Evolutionary conservation across 2,329 filamentous ascomycete genomes (phyloP), one percentile per base, ranked within the genome.

Genomic region (Cadophora sp.): DNA sequence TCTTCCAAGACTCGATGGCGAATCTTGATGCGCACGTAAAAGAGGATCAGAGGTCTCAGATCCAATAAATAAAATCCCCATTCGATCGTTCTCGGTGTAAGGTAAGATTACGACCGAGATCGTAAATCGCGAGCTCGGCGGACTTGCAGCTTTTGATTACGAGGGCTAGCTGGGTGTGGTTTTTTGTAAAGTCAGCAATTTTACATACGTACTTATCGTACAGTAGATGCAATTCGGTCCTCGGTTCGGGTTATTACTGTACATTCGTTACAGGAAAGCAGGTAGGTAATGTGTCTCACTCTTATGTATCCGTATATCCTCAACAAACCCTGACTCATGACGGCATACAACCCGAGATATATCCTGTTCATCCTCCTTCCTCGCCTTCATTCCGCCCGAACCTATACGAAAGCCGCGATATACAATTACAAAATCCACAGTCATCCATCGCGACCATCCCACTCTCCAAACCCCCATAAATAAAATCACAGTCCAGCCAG

Each of bases 331-430:
- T 30, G 41, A 16, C 27, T 18, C 33, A 53, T 53, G 24, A 53
- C 50, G 50, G 50, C 50, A 53, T 53, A 53, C 50, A 18, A n/a
- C 14, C 48, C 50, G 50, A 53, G 50, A 53, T 53, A 53, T 53
- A 53, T 53, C 50, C 27, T 33, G 24, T 53, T 33, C 50, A n/a
- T 33, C 27, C 24, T 53, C 30, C 50, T 9, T 33, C 27, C 24
- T 9, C 9, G 8, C 36, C 50, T 22, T 48, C n/a, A 11, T 48
- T 48, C 45, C 45, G 45, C 45, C 9, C 50, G 24, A 53, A 53
- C 50, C 24, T 53, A 53, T 53, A 33, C 50, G 16, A 53, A n/a
- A 53, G 24, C 50, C 16, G 27, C 50, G 16, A 53, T 53, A 53
- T 33, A 22, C n/a, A 50, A 53, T 53, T 53, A 9, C 50, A 30